phyloP scores from a whole-genome alignment of 2,329 filamentous ascomycete genomes.

The Talaromyces sp. region DNA sequence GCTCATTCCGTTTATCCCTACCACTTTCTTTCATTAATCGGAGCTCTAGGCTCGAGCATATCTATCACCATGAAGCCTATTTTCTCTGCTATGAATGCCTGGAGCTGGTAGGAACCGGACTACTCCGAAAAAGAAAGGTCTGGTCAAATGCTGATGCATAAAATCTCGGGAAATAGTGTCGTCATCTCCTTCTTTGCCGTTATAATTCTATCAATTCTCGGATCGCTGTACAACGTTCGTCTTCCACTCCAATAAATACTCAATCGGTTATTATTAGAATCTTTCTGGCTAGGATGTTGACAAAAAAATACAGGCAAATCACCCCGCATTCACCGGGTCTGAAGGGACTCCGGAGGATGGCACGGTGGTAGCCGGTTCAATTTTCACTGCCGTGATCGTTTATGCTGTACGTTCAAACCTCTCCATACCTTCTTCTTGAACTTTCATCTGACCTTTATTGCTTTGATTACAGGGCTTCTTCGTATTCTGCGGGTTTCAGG shows the following conservation, averaged over 20 bases:
- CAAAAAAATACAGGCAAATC: constrained; percentile 51
- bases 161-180: constrained; percentile 55
- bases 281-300: neutral
- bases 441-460: neutral
- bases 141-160: neutral
- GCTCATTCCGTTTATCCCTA: neutral
- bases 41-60: constrained; percentile 4
- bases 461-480: constrained; percentile 66
- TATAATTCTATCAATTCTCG: constrained; percentile 62
- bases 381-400: constrained; percentile 83
- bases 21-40: neutral
- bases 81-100: constrained; percentile 40
- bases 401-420: constrained; percentile 67
- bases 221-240: constrained; percentile 69
- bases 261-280: neutral
- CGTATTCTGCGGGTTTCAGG: constrained; percentile 86
- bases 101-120: constrained; percentile 14
- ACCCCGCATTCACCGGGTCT: constrained; percentile 80
- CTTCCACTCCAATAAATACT: neutral
- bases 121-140: neutral
- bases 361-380: constrained; percentile 72
- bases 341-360: constrained; percentile 68
- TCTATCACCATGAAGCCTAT: constrained; percentile 15
- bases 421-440: constrained; percentile 1
- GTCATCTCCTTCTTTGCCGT: constrained; percentile 64